These are phyloP conservation scores for Boletus semigastroideus DNA, from an alignment of 1,284 basidiomycete genomes.

Conservation along the genomic window DNA sequence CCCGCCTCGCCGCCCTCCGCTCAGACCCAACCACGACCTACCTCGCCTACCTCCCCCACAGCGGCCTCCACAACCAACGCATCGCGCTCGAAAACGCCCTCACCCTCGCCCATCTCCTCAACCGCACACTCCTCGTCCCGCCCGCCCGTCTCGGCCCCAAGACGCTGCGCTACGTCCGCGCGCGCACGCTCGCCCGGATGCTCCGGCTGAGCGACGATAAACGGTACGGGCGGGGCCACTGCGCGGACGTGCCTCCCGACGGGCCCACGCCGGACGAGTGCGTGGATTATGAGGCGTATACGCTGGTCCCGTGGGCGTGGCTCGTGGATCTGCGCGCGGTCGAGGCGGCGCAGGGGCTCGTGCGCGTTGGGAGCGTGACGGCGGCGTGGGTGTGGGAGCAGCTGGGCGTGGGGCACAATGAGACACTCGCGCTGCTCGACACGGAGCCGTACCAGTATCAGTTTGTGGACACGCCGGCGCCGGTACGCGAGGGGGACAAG, in stretches of 20 bases:
- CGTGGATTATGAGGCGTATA: conserved; percentile 55
- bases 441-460: conserved; percentile 59
- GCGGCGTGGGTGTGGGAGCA: conserved; percentile 47
- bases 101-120: conserved; percentile 61
- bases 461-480: conserved; percentile 54
- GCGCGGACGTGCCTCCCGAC: conserved; percentile 36
- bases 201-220: conserved; percentile 54
- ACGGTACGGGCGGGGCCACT: conserved; percentile 48
- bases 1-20: conserved; percentile 11
- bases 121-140: conserved; percentile 74
- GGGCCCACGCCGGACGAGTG: conserved; percentile 53
- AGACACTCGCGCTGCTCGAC: conserved; percentile 54
- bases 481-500: conserved; percentile 32
- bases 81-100: conserved; percentile 82
- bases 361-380: conserved; percentile 49
- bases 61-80: conserved; percentile 82
- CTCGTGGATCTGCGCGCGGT: conserved; percentile 52
- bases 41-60: conserved; percentile 71
- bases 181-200: conserved; percentile 51
- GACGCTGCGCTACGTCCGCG: conserved; percentile 63
- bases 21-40: conserved; percentile 39
- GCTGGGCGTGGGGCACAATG: conserved; percentile 39
- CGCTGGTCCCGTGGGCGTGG: conserved; percentile 65
- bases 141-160: conserved; percentile 63
- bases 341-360: conserved; percentile 37